Evolutionary conservation across 345 rosid genomes (phyloP), one percentile per base, ranked within the genome.

Genomic region (Acer campestre): DNA sequence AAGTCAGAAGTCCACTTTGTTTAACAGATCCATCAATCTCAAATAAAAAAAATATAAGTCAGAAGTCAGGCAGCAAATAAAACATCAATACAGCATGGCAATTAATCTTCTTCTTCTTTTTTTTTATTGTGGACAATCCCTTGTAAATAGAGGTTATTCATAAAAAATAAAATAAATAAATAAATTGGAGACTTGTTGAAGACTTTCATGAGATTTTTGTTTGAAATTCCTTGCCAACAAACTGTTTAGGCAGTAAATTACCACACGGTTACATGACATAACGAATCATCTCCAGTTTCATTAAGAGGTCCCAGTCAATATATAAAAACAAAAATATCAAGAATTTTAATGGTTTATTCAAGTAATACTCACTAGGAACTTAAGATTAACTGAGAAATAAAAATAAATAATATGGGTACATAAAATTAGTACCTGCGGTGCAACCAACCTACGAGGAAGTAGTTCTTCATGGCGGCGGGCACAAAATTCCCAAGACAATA

Each of bases 401-500:
- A 76, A 70, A 67, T 14, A 70, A 22, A 84, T 49, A 67, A 68
- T 18, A 75, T 27, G 63, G 44, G 40, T 65, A 49, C 58, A 20
- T 20, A 71, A 70, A 27, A 65, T 78, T 9, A 38, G 73, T 84
- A 96, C 99, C 95, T 96, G 98, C 14, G 99, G 98, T 55, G 94
- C 95, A 83, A 96, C 95, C 84, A 94, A 84, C 73, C 95, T 94
- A 40, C 99, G 95, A 75, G 97, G 99, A 79, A 92, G 96, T 61
- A 96, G 92, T 84, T 96, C 97, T 86, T 96, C 98, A 83, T 94
- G 99, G 25, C 87, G 90, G 5, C 92, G 92, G 11, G 95, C 95
- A 87, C 99, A 96, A 79, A 94, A 96, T 82, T 96, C 99, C 99
- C 99, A 96, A 29, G 95, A 92, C 78, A 96, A 81, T 78, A 96